Evolutionary conservation across 1,284 basidiomycete species (phyloP), one percentile per base, ranked within the genome.

Genomic region (Apiotrichum domesticum): DNA sequence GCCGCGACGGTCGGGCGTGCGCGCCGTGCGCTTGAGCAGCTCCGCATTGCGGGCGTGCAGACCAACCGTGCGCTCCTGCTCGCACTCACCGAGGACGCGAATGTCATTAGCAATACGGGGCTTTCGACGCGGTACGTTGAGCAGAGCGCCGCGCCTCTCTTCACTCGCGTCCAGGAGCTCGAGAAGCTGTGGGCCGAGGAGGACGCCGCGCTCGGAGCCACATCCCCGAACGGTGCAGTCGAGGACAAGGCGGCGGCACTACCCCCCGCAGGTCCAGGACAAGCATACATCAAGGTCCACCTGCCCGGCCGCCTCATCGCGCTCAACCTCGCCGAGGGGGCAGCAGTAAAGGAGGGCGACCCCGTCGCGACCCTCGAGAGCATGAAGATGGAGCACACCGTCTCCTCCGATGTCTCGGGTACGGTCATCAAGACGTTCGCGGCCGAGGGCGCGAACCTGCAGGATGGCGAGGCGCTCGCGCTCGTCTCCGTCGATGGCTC

Each of bases 301-400:
- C 55, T 62, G 7, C 52, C 60, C n/a, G 60, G 60, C 15, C 60
- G 60, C 21, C 40, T 62, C 7, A 52, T 62, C 29, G 51, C 42
- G 14, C 34, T 62, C 5, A 40, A 43, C 5, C 54, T 56, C 39
- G 48, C 50, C 35, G 52, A 54, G 33, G 60, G 60, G 39, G 43
- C 13, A 5, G 35, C 29, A 13, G 37, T 62, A 2, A 15, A 43
- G 33, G 49, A 52, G 52, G 60, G 55, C 52, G 60, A 59, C 50
- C 40, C 46, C 2, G 52, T 62, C 3, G 49, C 57, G 4, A 58
- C 58, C 13, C 52, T 62, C 33, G 60, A 62, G 50, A 57, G 55
- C 51, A 62, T 62, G 60, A 62, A 62, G 52, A 62, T 62, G 60
- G 60, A 62, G 39, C 60, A 62, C 55, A 59, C 57, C 3, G 60